A percentile compares a stretch with the other conserved stretches of the same genome.
Evolutionary conservation across 306 rosid species (phyloP).

Genomic region (Comarum palustre): DNA sequence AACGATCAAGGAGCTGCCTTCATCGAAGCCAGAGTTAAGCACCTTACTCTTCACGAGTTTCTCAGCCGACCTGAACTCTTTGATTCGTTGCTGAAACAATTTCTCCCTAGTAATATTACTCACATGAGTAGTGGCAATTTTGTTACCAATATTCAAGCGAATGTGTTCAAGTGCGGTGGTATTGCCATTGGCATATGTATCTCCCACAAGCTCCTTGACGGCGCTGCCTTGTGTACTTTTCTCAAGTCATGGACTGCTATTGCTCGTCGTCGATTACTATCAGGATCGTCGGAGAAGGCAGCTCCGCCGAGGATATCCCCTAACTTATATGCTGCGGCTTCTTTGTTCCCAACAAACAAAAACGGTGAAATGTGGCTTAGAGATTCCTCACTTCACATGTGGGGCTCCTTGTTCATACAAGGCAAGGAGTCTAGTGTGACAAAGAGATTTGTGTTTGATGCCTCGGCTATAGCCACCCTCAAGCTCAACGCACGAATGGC

Average conservation of each 20-base stretch:
- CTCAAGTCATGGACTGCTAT: conserved; percentile 34
- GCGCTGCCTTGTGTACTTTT: conserved; percentile 33
- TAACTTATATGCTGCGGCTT: background rate
- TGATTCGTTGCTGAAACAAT: background rate
- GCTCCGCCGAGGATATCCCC: background rate
- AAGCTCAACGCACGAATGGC: conserved; percentile 7
- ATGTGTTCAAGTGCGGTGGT: conserved; percentile 38
- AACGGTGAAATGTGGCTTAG: conserved; percentile 25
- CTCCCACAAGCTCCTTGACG: conserved; percentile 42
- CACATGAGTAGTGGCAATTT: background rate
- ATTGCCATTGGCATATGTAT: conserved; percentile 35
- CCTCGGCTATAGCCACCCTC: conserved; percentile 24
- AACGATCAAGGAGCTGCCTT: conserved; percentile 33
- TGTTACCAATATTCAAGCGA: conserved; percentile 28
- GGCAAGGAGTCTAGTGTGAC: conserved; percentile 26
- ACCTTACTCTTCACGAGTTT: conserved; percentile 16
- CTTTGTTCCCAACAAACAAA: conserved; percentile 23
- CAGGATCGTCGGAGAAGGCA: background rate
- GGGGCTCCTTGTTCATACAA: conserved; percentile 25
- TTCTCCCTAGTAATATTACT: conserved; percentile 27
- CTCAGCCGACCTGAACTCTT: conserved; percentile 30
- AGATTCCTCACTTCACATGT: conserved; percentile 21
- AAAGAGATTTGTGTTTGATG: conserved; percentile 36
- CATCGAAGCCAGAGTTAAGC: conserved; percentile 24
- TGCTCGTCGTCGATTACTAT: background rate